Conservation (phyloP, 768 basidiomycete species). For the Podaxis pistillaris region DNA sequence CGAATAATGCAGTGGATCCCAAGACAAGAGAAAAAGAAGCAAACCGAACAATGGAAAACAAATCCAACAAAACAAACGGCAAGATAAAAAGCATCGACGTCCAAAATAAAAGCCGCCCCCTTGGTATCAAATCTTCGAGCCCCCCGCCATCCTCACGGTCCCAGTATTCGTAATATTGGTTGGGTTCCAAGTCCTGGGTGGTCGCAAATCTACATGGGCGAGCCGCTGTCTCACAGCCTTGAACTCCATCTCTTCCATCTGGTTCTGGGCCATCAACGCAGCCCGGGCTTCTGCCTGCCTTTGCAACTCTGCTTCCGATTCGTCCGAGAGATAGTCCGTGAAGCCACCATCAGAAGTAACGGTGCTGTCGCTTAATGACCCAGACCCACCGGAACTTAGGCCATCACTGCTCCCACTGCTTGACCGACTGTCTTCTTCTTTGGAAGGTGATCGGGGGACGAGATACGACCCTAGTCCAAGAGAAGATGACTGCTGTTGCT, state of each 20-base stretch:
- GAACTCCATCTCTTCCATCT: slow-evolving; percentile 80
- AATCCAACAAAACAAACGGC: not conserved
- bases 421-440: slow-evolving; percentile 35
- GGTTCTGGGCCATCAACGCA: slow-evolving; percentile 73
- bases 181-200: slow-evolving; percentile 75
- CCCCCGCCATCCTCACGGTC: slow-evolving; percentile 10
- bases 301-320: slow-evolving; percentile 88
- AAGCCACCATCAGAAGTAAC: slow-evolving; percentile 85
- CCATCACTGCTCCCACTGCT: slow-evolving; percentile 64
- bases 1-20: slow-evolving; percentile 15
- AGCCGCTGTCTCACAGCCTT: slow-evolving; percentile 78
- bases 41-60: slow-evolving; percentile 1
- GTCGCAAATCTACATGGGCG: slow-evolving; percentile 68
- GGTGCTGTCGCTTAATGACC: slow-evolving; percentile 70
- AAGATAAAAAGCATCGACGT: not conserved
- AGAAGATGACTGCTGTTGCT: slow-evolving; percentile 25
- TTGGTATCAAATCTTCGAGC: slow-evolving; percentile 9
- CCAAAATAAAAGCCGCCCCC: slow-evolving; percentile 4
- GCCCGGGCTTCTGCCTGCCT: slow-evolving; percentile 82
- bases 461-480: slow-evolving; percentile 20
- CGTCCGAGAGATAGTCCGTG: slow-evolving; percentile 89
- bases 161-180: slow-evolving; percentile 38
- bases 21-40: slow-evolving; percentile 9
- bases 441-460: slow-evolving; percentile 28
- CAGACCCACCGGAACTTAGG: slow-evolving; percentile 24